Percentiles rank a stretch among this genome's conserved stretches.
Conservation (phyloP, 768 basidiomycete genomes). For the Lentinula raphanica region DNA sequence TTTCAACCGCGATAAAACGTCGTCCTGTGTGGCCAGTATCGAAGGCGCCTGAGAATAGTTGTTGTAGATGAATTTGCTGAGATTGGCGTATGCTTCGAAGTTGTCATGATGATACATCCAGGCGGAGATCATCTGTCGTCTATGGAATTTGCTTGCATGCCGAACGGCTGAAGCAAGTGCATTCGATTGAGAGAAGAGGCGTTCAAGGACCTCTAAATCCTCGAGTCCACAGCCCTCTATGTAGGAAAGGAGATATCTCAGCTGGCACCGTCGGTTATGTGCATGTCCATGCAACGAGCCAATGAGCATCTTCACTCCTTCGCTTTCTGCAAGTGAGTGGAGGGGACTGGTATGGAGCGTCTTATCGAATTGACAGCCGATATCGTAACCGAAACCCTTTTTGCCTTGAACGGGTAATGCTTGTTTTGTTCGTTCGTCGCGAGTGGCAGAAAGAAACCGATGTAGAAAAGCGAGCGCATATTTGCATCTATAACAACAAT, state of each 20-base stretch:
- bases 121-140: slow-evolving; percentile 2
- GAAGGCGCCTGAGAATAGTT: slow-evolving; percentile 14
- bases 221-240: slow-evolving; percentile 14
- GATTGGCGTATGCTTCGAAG: slow-evolving; percentile 6
- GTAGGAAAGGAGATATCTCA: slow-evolving; percentile 13
- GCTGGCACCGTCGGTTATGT: slow-evolving; percentile 18
- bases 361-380: slow-evolving; percentile 19
- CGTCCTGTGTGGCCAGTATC: neutral
- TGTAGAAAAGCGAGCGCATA: no score
- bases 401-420: no score
- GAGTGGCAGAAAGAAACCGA: no score
- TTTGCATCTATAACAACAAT: no score
- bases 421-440: no score
- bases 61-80: no score
- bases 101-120: neutral
- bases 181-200: slow-evolving; percentile 7
- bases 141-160: slow-evolving; percentile 16
- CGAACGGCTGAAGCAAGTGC: slow-evolving; percentile 7
- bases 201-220: slow-evolving; percentile 16
- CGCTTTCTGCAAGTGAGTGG: neutral
- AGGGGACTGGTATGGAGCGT: slow-evolving; percentile 16
- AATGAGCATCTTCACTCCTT: neutral
- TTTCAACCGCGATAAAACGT: neutral
- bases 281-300: slow-evolving; percentile 18
- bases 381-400: slow-evolving; percentile 14